Base-by-base conservation (phyloP, 2,329 filamentous ascomycete genomes). In the Emmonsiellopsis sp. region DNA sequence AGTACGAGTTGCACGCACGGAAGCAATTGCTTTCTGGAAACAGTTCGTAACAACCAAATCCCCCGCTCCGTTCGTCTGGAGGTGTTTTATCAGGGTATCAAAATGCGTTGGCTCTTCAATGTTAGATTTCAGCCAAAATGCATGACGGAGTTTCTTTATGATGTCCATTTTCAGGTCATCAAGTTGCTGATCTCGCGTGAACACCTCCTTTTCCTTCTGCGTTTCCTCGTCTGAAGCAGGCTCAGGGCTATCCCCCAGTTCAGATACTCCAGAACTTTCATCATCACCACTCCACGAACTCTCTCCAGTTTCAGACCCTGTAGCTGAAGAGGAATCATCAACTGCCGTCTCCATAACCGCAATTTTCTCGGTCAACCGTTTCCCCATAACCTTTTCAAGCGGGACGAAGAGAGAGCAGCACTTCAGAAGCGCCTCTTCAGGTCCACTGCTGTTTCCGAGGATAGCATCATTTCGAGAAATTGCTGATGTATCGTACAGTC, bases 371-470 rank as follows among this genome's bases (percentile, higher is more conserved):
- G 68, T 16, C 54, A 54, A 13, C 60, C 59, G 13, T 63, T 62
- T 30, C 67, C 47, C 47, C 47, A 49, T 49, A 30, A 40, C 15
- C 35, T 15, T 30, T 15, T 49, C 47, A n/a, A 49, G 47, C 5
- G 47, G 59, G 2, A 63, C 62, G 51, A 73, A 69, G 31, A 67
- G 64, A 43, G 72, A 65, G 59, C 71, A 64, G 57, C 76, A 60
- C 62, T 76, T 79, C 0, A 80, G 62, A n/a, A 83, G 64, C 0
- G 78, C 78, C 55, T 80, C 78, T 59, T 81, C 77, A 0, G 75
- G 72, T 2, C 70, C 73, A 2, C 64, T 58, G 9, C 73, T 76
- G 9, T 67, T 70, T n/a, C 68, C 67, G 5, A 81, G 63, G 9
- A 75, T 73, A 5, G 72, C 66, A 34, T 75, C 73, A 3, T 82